These are phyloP conservation scores for Pachyrhizus erosus DNA, from an alignment of 306 rosid species.

Conservation along the genomic window DNA sequence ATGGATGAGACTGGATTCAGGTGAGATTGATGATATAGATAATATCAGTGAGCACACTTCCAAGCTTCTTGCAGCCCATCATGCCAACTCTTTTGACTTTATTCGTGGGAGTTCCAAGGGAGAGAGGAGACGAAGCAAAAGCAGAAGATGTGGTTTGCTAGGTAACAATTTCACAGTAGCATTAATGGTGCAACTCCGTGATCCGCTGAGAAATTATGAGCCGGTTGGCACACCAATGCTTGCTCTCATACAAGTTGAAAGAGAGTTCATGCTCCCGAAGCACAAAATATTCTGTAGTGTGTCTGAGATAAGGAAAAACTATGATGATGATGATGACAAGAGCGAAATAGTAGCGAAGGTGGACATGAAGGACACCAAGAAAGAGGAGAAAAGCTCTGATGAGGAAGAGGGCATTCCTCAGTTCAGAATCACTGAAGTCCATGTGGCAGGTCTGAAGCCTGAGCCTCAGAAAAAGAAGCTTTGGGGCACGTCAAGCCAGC, in stretches of 20 bases:
- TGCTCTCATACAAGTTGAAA: constrained; percentile 91
- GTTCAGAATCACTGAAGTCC: constrained; percentile 85
- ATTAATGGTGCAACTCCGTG: constrained; percentile 93
- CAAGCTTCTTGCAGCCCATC: constrained; percentile 89
- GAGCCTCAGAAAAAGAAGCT: constrained; percentile 62
- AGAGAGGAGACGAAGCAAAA: constrained; percentile 74
- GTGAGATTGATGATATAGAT: constrained; percentile 80
- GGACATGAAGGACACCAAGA: constrained; percentile 49
- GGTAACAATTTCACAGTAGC: constrained; percentile 95
- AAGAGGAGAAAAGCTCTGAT: constrained; percentile 55
- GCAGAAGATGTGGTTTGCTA: constrained; percentile 74
- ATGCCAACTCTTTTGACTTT: constrained; percentile 79
- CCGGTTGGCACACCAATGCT: constrained; percentile 95
- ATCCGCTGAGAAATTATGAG: constrained; percentile 85
- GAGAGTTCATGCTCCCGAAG: constrained; percentile 87
- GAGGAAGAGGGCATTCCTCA: constrained; percentile 68
- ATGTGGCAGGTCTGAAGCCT: constrained; percentile 71
- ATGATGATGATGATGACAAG: constrained; percentile 60
- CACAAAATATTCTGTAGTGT: constrained; percentile 71
- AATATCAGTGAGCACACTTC: constrained; percentile 83
- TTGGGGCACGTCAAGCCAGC: constrained; percentile 80
- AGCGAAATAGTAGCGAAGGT: constrained; percentile 43
- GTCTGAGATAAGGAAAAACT: constrained; percentile 51
- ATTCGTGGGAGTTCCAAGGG: constrained; percentile 76
- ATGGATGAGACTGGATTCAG: constrained; percentile 91